Evolutionary conservation across 2,329 filamentous ascomycete species (phyloP), one percentile per base, ranked within the genome.

Genomic region (Paraphoma sp.): DNA sequence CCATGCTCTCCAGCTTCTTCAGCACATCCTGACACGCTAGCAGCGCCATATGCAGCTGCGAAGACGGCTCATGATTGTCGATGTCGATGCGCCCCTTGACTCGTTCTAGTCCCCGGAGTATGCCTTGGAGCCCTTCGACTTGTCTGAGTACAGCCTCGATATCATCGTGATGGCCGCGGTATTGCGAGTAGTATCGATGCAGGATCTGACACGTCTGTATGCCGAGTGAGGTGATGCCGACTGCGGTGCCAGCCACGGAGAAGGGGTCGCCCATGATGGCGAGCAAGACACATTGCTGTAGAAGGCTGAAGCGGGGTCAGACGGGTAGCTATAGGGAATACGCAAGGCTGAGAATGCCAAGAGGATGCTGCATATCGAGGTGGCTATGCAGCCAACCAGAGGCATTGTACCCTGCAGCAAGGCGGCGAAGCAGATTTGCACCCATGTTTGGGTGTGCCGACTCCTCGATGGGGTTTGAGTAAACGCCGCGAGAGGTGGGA

Each of bases 131-230:
- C 16, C 48, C 38, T 33, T 56, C 45, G n/a, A 48, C 33, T n/a
- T 54, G 55, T 6, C 44, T 11, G 28, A 56, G 10, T 3, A 54
- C 30, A 10, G 10, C 6, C 6, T 59, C 29, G 14, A 62, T 58
- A 28, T 62, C 52, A n/a, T 51, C 44, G 36, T 53, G 49, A 29
- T 45, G 51, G 47, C 38, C 50, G 5, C 45, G 45, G 40, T 50
- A 56, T 10, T 59, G 17, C 8, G 50, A 51, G 31, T 58, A 62
- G 41, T 57, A 60, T 17, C 49, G 29, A 31, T 53, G 44, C 10
- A 64, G 47, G 28, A 54, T 60, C n/a, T 62, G 62, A 16, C 52
- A 62, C 16, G 59, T 49, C 14, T 57, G 55, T 12, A 64, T 38
- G 2, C 62, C 54, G 29, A 60, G 53, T 4, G 56, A 60, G 2